These are phyloP conservation scores for Malania oleifera DNA, from an alignment of 164 flowering plant species.

Conservation along the genomic window DNA sequence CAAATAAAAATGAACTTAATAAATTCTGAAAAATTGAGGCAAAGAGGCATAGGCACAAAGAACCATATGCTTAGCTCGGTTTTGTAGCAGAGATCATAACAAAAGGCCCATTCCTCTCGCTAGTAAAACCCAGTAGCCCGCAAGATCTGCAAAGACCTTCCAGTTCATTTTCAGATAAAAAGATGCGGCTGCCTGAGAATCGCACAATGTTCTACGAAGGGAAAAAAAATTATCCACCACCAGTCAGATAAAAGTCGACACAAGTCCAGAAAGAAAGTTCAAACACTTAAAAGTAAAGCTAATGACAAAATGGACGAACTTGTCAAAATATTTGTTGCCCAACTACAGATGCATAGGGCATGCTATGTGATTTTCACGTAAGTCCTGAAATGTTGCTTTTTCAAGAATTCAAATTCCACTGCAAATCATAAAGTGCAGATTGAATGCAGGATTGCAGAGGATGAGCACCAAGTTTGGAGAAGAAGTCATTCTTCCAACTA, in stretches of 20 bases:
- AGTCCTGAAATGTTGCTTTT: too few relatives aligned
- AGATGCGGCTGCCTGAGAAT: constrained; percentile 45
- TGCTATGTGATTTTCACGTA: too few relatives aligned
- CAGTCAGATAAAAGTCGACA: not conserved
- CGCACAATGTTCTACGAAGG: constrained; percentile 36
- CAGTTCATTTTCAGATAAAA: constrained; percentile 59
- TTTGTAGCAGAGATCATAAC: constrained; percentile 77
- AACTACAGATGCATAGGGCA: too few relatives aligned
- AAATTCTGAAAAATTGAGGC: too few relatives aligned
- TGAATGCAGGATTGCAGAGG: not conserved
- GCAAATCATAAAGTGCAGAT: too few relatives aligned
- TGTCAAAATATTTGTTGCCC: too few relatives aligned
- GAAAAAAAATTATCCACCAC: constrained; percentile 7
- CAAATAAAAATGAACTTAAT: too few relatives aligned
- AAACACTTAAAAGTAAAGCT: too few relatives aligned
- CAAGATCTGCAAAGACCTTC: constrained; percentile 74
- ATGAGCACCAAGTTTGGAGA: too few relatives aligned
- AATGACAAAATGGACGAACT: too few relatives aligned
- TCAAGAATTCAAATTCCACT: too few relatives aligned
- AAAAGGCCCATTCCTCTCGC: constrained; percentile 56
- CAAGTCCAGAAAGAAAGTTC: not conserved
- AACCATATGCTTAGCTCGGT: constrained; percentile 31
- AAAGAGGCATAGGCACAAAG: not conserved
- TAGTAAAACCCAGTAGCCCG: constrained; percentile 60
- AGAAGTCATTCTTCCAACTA: not conserved